phyloP scores from a whole-genome alignment of 345 rosid species.

The Rhodomyrtus tomentosa region DNA sequence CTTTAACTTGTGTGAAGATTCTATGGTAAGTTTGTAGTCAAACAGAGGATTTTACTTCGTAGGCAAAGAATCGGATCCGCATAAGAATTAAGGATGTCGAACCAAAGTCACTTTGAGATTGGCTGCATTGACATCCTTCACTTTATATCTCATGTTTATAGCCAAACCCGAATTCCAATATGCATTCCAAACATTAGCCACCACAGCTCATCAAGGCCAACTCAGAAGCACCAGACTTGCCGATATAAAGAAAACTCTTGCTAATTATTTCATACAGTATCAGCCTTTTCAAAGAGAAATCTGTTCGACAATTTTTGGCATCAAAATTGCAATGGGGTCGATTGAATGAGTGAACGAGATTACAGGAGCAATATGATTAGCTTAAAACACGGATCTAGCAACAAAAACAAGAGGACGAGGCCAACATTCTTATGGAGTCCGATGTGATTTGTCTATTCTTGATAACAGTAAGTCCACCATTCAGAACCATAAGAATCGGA shows the following conservation, averaged over 20 bases:
- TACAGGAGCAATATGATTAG: not conserved
- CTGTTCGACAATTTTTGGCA: not conserved
- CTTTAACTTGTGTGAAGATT: not conserved
- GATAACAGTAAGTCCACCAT: not conserved
- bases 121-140: not conserved
- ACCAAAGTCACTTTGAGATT: not conserved
- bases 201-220: not conserved
- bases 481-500: not conserved
- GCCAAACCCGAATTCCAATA: not conserved
- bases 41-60: not conserved
- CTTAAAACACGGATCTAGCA: not conserved
- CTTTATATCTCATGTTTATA: not conserved
- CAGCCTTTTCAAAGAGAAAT: not conserved
- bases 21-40: not conserved
- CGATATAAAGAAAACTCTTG: not conserved
- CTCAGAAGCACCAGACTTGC: not conserved
- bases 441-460: not conserved
- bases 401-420: not conserved
- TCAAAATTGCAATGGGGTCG: not conserved
- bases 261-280: not conserved
- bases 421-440: not conserved
- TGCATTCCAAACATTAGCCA: not conserved
- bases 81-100: not conserved
- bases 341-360: not conserved
- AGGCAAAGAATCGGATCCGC: not conserved